Evolutionary conservation across 164 flowering plant genomes (phyloP).

Genomic region (Malania oleifera): DNA sequence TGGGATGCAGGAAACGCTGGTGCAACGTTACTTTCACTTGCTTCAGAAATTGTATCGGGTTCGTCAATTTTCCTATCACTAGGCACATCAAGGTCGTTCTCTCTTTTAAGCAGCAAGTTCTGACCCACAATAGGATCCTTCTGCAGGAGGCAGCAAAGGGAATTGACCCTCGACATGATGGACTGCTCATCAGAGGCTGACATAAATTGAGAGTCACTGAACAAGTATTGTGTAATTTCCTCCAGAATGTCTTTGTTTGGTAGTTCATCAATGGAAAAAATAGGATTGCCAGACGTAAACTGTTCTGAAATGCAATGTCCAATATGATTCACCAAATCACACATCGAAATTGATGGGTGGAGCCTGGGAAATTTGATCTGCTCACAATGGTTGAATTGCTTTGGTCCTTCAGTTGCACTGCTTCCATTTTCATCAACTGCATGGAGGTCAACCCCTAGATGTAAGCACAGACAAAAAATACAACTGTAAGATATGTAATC

Average conservation of each 20-base stretch:
- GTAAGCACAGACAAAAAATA: too few species aligned
- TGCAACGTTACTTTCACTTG: not conserved
- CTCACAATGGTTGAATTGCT: slow-evolving; percentile 9
- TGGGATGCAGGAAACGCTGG: not conserved
- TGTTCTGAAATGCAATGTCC: slow-evolving; percentile 25
- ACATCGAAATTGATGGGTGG: slow-evolving; percentile 31
- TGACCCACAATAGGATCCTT: slow-evolving; percentile 16
- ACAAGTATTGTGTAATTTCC: slow-evolving; percentile 26
- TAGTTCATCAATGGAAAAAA: slow-evolving; percentile 7
- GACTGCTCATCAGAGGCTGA: slow-evolving; percentile 28
- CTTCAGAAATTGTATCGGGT: not conserved
- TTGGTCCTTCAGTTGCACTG: not conserved
- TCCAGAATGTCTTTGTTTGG: slow-evolving; percentile 14
- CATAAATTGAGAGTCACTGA: slow-evolving; percentile 21
- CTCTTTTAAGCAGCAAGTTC: slow-evolving; percentile 5
- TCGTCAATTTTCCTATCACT: not conserved
- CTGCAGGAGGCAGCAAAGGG: slow-evolving; percentile 35
- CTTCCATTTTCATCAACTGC: slow-evolving; percentile 17
- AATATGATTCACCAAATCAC: slow-evolving; percentile 29
- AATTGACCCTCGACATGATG: slow-evolving; percentile 40
- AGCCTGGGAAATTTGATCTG: slow-evolving; percentile 27
- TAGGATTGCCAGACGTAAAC: slow-evolving; percentile 15
- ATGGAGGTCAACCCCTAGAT: slow-evolving; percentile 6
- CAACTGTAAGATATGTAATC: too few species aligned
- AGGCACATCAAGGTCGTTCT: not conserved